These are phyloP conservation scores for Monilinia aucupariae DNA, from an alignment of 2,329 filamentous ascomycete species.

Conservation along the genomic window DNA sequence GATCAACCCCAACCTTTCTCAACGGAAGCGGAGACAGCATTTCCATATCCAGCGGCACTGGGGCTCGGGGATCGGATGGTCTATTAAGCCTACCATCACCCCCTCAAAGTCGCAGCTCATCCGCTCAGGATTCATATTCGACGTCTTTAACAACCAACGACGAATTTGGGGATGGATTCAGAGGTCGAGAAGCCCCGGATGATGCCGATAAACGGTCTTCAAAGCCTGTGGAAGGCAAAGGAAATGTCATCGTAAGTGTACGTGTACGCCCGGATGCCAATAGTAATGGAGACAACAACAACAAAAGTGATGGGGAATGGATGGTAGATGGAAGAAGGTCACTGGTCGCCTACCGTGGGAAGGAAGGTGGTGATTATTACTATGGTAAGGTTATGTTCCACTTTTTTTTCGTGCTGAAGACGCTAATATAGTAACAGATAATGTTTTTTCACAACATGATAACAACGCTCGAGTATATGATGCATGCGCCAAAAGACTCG, in stretches of 20 bases:
- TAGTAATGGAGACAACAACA: conserved; percentile 52
- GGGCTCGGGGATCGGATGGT: conserved; percentile 65
- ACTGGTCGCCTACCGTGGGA: conserved; percentile 76
- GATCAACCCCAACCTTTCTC: conserved; percentile 63
- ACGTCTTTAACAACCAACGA: conserved; percentile 87
- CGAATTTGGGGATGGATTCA: conserved; percentile 58
- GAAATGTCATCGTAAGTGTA: conserved; percentile 94
- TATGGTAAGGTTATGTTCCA: conserved; percentile 60
- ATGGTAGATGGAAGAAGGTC: conserved; percentile 80
- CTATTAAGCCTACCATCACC: conserved; percentile 74
- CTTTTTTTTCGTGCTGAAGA: not conserved
- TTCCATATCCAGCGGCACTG: conserved; percentile 57
- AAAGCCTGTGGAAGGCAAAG: conserved; percentile 65
- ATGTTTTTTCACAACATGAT: conserved; percentile 90
- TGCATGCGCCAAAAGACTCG: conserved; percentile 84
- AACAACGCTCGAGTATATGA: conserved; percentile 95
- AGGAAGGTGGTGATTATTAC: conserved; percentile 85
- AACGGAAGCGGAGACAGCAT: conserved; percentile 76
- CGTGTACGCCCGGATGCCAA: conserved; percentile 79
- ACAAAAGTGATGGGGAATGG: conserved; percentile 74
- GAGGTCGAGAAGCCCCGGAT: conserved; percentile 29
- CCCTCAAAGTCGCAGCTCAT: conserved; percentile 84
- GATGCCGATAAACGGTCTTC: conserved; percentile 40
- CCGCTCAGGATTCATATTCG: conserved; percentile 85
- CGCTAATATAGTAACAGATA: conserved; percentile 56